These are phyloP conservation scores for Seminavis robusta DNA, from an alignment of 108 stramenopile genomes.

Conservation along the genomic window DNA sequence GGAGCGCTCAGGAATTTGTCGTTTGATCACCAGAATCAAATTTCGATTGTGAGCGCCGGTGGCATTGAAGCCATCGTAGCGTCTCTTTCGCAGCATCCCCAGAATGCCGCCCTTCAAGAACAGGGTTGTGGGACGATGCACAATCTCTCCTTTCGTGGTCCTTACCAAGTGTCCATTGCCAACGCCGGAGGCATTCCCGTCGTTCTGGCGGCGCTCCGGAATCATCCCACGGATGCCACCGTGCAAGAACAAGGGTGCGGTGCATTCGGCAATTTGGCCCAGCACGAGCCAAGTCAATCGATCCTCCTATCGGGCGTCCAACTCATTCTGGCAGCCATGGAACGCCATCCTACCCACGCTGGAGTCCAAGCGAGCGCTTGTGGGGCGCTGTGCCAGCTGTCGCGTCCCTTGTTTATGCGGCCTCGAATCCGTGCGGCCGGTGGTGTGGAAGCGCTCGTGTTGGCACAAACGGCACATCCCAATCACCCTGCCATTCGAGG, in stretches of 20 bases:
- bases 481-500: too few relatives aligned
- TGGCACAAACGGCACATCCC: too few relatives aligned
- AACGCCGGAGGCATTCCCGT: not conserved
- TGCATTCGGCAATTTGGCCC: not conserved
- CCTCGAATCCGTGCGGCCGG: too few relatives aligned
- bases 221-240: not conserved
- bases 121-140: not conserved
- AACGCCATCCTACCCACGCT: constrained; percentile 15
- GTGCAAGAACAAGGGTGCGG: constrained; percentile 2
- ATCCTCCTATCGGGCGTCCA: constrained; percentile 8
- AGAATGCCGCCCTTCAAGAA: not conserved
- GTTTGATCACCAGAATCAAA: too few relatives aligned
- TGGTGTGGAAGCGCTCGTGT: too few relatives aligned
- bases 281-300: not conserved
- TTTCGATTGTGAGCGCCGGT: too few relatives aligned
- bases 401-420: too few relatives aligned
- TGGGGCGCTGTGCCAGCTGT: too few relatives aligned
- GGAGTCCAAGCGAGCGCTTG: constrained; percentile 22
- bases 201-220: not conserved
- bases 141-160: not conserved
- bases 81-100: not conserved
- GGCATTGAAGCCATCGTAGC: not conserved
- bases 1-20: too few relatives aligned
- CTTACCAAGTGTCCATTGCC: not conserved
- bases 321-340: constrained; percentile 9